These are phyloP conservation scores for Rhynchosporium secalis DNA, from an alignment of 2,329 filamentous ascomycete species.

Conservation along the genomic window DNA sequence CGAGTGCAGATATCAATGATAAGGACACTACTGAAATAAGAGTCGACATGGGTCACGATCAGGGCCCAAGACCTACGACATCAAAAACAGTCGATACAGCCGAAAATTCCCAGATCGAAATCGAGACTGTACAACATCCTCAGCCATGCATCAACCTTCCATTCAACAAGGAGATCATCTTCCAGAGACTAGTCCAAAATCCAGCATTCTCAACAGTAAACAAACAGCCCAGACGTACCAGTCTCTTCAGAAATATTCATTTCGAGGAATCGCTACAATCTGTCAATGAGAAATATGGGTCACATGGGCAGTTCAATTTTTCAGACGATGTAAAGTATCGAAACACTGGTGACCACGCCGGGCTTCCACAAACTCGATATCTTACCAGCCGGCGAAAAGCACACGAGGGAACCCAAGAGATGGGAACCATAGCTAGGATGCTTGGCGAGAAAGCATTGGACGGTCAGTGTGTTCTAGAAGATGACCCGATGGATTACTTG, in stretches of 20 bases:
- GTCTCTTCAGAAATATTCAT: slow-evolving; percentile 37
- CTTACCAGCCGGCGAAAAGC: slow-evolving; percentile 29
- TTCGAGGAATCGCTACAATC: slow-evolving; percentile 37
- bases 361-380: slow-evolving; percentile 36
- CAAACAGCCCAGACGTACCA: slow-evolving; percentile 25
- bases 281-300: slow-evolving; percentile 38
- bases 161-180: slow-evolving; percentile 38
- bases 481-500: slow-evolving; percentile 30
- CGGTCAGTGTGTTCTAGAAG: slow-evolving; percentile 16
- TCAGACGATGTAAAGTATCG: slow-evolving; percentile 18
- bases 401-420: slow-evolving; percentile 20
- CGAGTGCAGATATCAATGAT: background rate
- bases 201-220: background rate
- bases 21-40: background rate
- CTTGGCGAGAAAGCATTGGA: slow-evolving; percentile 43
- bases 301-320: slow-evolving; percentile 36
- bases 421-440: slow-evolving; percentile 44
- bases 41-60: background rate
- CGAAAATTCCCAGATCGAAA: background rate
- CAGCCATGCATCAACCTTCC: slow-evolving; percentile 18
- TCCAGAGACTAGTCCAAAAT: slow-evolving; percentile 30
- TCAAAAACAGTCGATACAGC: background rate
- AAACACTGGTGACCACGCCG: slow-evolving; percentile 13
- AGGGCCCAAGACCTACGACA: background rate
- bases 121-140: background rate